These are phyloP conservation scores for Saccharomyces hybrid DNA, from an alignment of 1,139 yeast species.

Conservation along the genomic window DNA sequence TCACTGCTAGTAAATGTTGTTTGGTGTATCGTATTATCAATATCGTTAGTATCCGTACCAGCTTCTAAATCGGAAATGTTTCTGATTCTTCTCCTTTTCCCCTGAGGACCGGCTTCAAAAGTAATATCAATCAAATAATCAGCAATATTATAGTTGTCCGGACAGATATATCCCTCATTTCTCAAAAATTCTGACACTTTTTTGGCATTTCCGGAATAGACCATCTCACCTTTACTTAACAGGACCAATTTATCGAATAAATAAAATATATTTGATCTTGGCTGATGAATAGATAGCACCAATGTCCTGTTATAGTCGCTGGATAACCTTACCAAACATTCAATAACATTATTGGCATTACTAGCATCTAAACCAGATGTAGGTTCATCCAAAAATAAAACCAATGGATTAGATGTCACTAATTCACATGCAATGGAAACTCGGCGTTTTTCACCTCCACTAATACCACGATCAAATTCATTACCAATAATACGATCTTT, in stretches of 20 bases:
- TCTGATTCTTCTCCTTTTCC: slow-evolving; percentile 9
- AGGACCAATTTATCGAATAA: slow-evolving; percentile 75
- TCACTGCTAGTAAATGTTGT: slow-evolving; percentile 3
- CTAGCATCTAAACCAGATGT: slow-evolving; percentile 93
- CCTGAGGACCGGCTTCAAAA: slow-evolving; percentile 41
- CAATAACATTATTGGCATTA: slow-evolving; percentile 87
- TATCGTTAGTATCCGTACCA: background rate
- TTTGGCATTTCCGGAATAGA: slow-evolving; percentile 78
- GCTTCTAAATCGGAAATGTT: slow-evolving; percentile 10
- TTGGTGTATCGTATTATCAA: background rate
- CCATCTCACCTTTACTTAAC: slow-evolving; percentile 75
- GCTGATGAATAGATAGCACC: slow-evolving; percentile 91
- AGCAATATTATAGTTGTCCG: slow-evolving; percentile 85
- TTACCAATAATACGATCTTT: slow-evolving; percentile 85
- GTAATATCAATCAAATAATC: slow-evolving; percentile 89
- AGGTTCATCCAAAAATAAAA: slow-evolving; percentile 78
- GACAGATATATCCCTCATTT: slow-evolving; percentile 72
- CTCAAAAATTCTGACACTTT: slow-evolving; percentile 67
- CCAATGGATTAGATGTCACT: slow-evolving; percentile 75
- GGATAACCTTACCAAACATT: slow-evolving; percentile 72
- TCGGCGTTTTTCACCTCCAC: slow-evolving; percentile 89
- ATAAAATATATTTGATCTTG: slow-evolving; percentile 92
- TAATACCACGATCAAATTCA: slow-evolving; percentile 83
- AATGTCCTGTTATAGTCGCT: slow-evolving; percentile 77
- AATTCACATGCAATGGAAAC: slow-evolving; percentile 87